Base-by-base conservation (phyloP, 2,329 filamentous ascomycete genomes). In the Colletotrichum gigasporum region DNA sequence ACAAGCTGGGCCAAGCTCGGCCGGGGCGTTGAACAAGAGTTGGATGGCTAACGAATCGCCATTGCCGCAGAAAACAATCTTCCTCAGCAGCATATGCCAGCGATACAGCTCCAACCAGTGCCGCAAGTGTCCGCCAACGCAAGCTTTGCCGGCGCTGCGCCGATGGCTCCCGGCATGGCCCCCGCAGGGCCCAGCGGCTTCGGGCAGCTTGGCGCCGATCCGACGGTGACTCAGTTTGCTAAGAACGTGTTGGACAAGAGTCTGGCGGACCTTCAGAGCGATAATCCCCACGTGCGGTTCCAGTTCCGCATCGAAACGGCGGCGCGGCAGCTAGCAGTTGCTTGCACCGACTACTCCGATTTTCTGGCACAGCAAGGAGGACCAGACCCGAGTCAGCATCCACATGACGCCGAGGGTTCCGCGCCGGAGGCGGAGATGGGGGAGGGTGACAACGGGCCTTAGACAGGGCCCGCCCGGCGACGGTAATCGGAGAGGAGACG, bases 321-420 rank as follows among this genome's bases (percentile, higher is more conserved):
- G 3, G 84, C 85, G 11, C 81, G 83, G 71, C 83, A 87, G 73
- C 78, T 88, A 30, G 85, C 83, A 6, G 77, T 85, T 69, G 80
- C 82, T 26, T 80, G 87, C 44, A 76, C 79, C 18, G 80, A 85
- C 66, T 86, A 83, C 67, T 82, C 85, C 63, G 83, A 85, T 47
- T 78, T 76, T 24, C 59, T 74, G 12, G 63, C 66, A 8, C 71
- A 76, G 41, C 69, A 72, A 39, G 70, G 75, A 34, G 69, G 72
- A 22, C 63, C 67, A n/a, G 66, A 69, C 28, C 57, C 70, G 30
- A 63, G 69, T 32, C 71, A 72, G 55, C 69, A 69, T 48, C 71
- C 71, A 26, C 37, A 56, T 26, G 59, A 64, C 18, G 44, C 58
- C 12, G 61, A 66, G 41, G 63, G 64, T 7, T 56, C 67, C 34